Evolutionary conservation across 768 basidiomycete species (phyloP).

Genomic region (Holtermanniella nyarrowii): DNA sequence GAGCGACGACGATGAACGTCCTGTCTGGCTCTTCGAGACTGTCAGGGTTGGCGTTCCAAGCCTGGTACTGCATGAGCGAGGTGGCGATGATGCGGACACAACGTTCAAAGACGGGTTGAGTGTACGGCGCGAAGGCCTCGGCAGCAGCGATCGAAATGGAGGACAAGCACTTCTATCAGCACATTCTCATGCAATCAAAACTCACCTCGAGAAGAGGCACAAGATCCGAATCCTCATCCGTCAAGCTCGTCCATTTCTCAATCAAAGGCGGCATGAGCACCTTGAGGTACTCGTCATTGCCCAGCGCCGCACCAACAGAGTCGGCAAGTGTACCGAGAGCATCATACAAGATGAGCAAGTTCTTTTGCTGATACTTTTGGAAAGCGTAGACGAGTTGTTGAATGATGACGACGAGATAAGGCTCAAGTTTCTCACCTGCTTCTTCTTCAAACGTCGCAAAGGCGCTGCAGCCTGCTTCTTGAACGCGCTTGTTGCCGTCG

Average conservation of each 20-base stretch:
- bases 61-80: conserved; percentile 73
- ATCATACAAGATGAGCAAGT: conserved; percentile 95
- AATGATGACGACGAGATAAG: conserved; percentile 88
- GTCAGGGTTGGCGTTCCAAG: conserved; percentile 76
- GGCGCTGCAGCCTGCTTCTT: conserved; percentile 97
- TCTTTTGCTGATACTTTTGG: conserved; percentile 98
- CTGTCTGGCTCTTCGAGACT: conserved; percentile 83
- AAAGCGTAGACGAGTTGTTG: conserved; percentile 93
- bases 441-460: conserved; percentile 98
- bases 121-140: conserved; percentile 74
- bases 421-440: conserved; percentile 76
- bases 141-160: conserved; percentile 97
- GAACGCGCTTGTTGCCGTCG: conserved; percentile 96
- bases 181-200: neutral
- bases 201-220: conserved; percentile 89
- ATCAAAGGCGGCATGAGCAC: conserved; percentile 94
- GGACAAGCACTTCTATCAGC: conserved; percentile 65
- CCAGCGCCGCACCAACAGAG: conserved; percentile 78
- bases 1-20: conserved; percentile 91
- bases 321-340: conserved; percentile 98
- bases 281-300: conserved; percentile 77
- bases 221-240: conserved; percentile 82
- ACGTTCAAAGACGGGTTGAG: conserved; percentile 81
- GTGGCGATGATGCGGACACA: conserved; percentile 76
- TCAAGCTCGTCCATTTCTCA: conserved; percentile 75